Percentiles rank a stretch among this genome's conserved stretches.
These are phyloP conservation scores for Geoglossum glabrum DNA, from an alignment of 495 filamentous ascomycete genomes.

Conservation along the genomic window DNA sequence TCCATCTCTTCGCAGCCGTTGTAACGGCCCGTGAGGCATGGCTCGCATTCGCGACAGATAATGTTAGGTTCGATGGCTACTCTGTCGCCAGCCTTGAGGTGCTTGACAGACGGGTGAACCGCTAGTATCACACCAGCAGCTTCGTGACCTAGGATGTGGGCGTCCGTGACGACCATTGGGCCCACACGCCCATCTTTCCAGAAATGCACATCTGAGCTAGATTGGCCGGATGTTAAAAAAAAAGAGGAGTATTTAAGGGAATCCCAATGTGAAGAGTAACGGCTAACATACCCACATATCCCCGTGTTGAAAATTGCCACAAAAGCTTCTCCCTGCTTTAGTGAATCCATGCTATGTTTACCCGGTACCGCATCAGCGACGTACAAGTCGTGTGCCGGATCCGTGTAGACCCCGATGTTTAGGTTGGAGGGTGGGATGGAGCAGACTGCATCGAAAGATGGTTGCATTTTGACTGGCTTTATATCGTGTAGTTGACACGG, in stretches of 20 bases:
- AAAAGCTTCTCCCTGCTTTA: slow-evolving; percentile 5
- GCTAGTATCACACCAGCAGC: slow-evolving; percentile 26
- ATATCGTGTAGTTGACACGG: no score
- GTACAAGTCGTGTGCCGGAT: slow-evolving; percentile 8
- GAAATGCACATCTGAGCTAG: slow-evolving; percentile 21
- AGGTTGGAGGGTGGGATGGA: not conserved
- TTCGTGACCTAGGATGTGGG: slow-evolving; percentile 29
- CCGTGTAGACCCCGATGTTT: slow-evolving; percentile 8
- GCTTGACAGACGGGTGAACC: slow-evolving; percentile 23
- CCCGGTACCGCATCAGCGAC: slow-evolving; percentile 8
- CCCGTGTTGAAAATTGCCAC: slow-evolving; percentile 7
- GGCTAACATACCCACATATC: slow-evolving; percentile 7
- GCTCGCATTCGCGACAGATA: slow-evolving; percentile 25
- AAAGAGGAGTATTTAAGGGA: not conserved
- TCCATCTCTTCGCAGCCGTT: slow-evolving; percentile 28
- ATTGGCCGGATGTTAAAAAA: not conserved
- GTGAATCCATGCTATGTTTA: slow-evolving; percentile 1
- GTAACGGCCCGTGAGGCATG: slow-evolving; percentile 26
- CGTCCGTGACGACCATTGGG: slow-evolving; percentile 21
- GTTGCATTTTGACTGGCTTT: not conserved
- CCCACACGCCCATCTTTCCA: slow-evolving; percentile 29
- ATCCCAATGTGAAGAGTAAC: not conserved
- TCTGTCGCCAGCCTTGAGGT: slow-evolving; percentile 24
- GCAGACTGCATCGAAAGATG: not conserved
- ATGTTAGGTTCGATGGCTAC: slow-evolving; percentile 30